Evolutionary conservation across 345 rosid genomes (phyloP).

Genomic region (Citrus inodora): DNA sequence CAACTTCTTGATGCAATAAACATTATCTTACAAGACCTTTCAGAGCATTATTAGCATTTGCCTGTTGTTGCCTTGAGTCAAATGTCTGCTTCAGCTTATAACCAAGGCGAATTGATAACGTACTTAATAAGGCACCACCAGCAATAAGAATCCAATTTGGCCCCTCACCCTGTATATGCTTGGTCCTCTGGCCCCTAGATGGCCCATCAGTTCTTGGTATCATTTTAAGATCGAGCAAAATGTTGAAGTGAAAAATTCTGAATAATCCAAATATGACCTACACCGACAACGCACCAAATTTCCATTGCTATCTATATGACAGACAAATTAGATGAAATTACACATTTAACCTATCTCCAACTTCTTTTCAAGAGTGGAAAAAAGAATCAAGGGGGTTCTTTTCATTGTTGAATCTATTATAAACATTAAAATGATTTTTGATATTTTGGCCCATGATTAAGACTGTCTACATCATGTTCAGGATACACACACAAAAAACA

Average conservation of each 20-base stretch:
- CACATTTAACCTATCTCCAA: neutral
- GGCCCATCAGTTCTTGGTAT: conserved; percentile 43
- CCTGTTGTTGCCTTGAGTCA: conserved; percentile 54
- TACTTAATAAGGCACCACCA: conserved; percentile 93
- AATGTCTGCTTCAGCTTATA: conserved; percentile 75
- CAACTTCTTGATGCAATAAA: conserved; percentile 10
- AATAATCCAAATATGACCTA: conserved; percentile 58
- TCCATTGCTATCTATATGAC: conserved; percentile 5
- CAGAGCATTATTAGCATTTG: conserved; percentile 33
- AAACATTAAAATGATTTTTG: neutral
- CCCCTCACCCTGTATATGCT: conserved; percentile 48
- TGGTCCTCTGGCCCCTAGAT: conserved; percentile 53
- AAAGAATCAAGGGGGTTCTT: neutral
- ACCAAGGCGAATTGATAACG: conserved; percentile 85
- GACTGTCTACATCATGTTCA: neutral
- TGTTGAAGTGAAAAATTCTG: conserved; percentile 18
- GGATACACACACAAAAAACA: neutral
- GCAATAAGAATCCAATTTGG: conserved; percentile 91
- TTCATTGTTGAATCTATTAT: neutral
- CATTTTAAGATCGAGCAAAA: conserved; percentile 47
- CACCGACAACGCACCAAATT: conserved; percentile 21
- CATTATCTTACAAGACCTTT: conserved; percentile 33
- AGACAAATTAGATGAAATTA: conserved; percentile 8
- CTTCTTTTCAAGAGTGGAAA: neutral
- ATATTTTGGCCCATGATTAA: neutral